Base-by-base conservation (phyloP, 2,329 filamentous ascomycete genomes). In the Aspergillus sergii region DNA sequence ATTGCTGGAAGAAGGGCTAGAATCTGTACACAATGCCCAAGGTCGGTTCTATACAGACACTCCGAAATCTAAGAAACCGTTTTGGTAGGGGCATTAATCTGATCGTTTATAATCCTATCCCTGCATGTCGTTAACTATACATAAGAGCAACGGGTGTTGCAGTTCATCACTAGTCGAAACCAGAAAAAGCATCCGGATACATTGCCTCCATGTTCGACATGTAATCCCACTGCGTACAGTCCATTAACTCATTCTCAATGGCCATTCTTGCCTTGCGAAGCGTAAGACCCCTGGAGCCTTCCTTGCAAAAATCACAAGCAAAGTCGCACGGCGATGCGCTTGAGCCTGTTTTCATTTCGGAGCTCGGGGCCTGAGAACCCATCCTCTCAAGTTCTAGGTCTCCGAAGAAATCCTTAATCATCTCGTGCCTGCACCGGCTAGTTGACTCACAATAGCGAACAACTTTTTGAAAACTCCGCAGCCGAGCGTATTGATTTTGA, bases 361-460 rank as follows among this genome's bases (percentile, higher is more conserved):
- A 43, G 14, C 58, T 45, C 2, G 66, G 66, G 16, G 66, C 70
- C 39, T 72, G 70, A 9, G 71, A 74, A 10, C 72, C 73, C 71
- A 76, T 73, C 46, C 66, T 69, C 53, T 76, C 75, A 8, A 78
- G 63, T 55, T 78, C 75, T 2, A 72, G 69, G 74, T 94, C 91
- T 2, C 90, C 91, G 79, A 95, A 96, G 73, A 95, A 94, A 57
- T 84, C 84, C 67, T 87, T 89, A 60, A 96, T 92, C 28, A 89
- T 76, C 55, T 86, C 84, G 73, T 98, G 94, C 55, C 93, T 85
- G 73, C 94, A 98, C 12, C 81, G 80, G 12, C 81, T 83, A 0
- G 88, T 91, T 61, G 87, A 86, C 77, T 98, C 94, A 75, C 94
- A 97, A 73, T 96, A 97, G 11, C 86, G 80, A 2, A 94, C 86